phyloP scores from a whole-genome alignment of 1,284 basidiomycete species.

The Fomitopsis palustris region DNA sequence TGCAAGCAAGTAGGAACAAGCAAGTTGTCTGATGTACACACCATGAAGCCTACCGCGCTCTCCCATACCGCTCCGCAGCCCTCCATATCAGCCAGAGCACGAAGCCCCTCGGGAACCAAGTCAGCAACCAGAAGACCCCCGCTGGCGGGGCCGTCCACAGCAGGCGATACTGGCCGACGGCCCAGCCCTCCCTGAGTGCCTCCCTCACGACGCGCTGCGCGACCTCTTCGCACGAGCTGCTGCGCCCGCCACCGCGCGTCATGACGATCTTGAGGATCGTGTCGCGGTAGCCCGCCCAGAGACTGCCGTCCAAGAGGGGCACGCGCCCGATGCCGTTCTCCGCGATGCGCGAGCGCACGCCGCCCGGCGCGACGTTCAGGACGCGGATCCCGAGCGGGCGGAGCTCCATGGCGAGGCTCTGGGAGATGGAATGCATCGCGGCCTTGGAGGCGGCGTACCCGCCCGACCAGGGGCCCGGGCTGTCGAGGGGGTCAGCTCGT shows the following conservation, averaged over 20 bases:
- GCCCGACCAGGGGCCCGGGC: slow-evolving; percentile 29
- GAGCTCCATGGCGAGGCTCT: slow-evolving; percentile 31
- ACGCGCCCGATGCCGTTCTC: slow-evolving; percentile 1
- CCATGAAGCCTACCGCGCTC: too few species aligned
- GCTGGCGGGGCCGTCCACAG: not conserved
- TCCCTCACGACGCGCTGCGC: not conserved
- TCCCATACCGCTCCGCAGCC: not conserved
- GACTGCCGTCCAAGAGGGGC: not conserved
- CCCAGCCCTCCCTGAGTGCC: not conserved
- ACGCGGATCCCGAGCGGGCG: slow-evolving; percentile 26
- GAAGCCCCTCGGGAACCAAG: not conserved
- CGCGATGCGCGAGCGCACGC: slow-evolving; percentile 23
- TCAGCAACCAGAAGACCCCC: not conserved
- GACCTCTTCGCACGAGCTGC: not conserved
- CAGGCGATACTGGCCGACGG: not conserved
- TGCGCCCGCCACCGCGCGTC: not conserved
- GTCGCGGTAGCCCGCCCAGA: not conserved
- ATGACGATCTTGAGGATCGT: not conserved
- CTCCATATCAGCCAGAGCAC: not conserved
- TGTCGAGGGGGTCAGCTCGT: slow-evolving; percentile 1
- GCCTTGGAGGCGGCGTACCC: slow-evolving; percentile 31
- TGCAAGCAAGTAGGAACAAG: too few species aligned
- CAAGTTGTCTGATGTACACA: too few species aligned
- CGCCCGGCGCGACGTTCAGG: slow-evolving; percentile 21
- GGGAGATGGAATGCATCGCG: slow-evolving; percentile 26